Evolutionary conservation across 2,329 filamentous ascomycete species (phyloP).

Genomic region (Geoglossum cookeanum): DNA sequence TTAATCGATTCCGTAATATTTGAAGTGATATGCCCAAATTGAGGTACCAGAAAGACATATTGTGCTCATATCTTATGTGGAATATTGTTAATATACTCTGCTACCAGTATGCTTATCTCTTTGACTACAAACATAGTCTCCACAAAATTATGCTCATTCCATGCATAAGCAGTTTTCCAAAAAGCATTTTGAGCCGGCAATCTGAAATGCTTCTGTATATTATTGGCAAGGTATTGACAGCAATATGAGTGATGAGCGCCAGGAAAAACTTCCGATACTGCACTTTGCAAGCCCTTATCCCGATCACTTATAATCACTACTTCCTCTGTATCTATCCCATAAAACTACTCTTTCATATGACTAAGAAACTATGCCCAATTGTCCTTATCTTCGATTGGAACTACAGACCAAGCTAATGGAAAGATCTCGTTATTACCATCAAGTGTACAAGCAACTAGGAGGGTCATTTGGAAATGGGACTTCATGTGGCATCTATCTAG

Average conservation of each 20-base stretch:
- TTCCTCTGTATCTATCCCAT: not conserved
- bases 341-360: not conserved
- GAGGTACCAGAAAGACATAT: not conserved
- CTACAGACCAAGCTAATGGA: too few relatives aligned
- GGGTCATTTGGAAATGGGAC: not conserved
- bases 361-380: not conserved
- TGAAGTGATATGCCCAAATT: not conserved
- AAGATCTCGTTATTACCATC: too few relatives aligned
- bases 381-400: too few relatives aligned
- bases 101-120: not conserved
- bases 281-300: too few relatives aligned
- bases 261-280: too few relatives aligned
- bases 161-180: not conserved
- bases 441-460: too few relatives aligned
- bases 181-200: not conserved
- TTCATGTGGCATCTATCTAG: not conserved
- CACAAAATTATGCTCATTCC: not conserved
- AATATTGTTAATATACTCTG: not conserved
- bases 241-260: not conserved
- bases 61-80: not conserved
- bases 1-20: not conserved
- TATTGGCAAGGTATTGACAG: not conserved
- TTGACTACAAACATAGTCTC: not conserved
- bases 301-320: too few relatives aligned
- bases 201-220: not conserved